Base-by-base conservation (phyloP, 305 asterid species). In the Fraxinus paxiana region DNA sequence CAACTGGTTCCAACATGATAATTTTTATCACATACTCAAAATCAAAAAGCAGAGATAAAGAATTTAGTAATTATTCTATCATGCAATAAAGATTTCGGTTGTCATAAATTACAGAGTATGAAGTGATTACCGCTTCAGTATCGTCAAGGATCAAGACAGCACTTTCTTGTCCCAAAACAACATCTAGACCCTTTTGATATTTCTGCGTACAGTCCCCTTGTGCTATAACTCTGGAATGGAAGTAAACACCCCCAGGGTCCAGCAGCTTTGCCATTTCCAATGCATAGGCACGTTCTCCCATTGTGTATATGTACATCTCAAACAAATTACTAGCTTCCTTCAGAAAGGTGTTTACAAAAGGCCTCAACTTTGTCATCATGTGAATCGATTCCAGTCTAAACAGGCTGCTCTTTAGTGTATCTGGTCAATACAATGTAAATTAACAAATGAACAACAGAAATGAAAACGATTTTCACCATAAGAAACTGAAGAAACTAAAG, bases 221-320 rank as follows among this genome's bases (percentile, higher is more conserved):
- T 48, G 97, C 97, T 82, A 96, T 94, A 82, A 96, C 91, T 87
- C 89, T 92, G 37, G 98, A 92, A 79, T 87, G 83, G 79, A 96
- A 96, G 85, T 96, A 94, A 35, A 86, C 77, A 80, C 78, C 89
- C 63, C 82, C 85, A 59, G 98, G 98, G 79, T 94, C 99, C 9
- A 94, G 97, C 75, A 96, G 87, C 1, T 28, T 82, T 67, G 97
- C 97, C 99, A 95, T 95, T 85, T 89, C 90, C 80, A 94, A 71
- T 20, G 98, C 99, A 88, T 95, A 95, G 17, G 92, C 91, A 61
- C 98, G 97, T 77, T 94, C 97, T 1, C 97, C 99, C 98, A 94
- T 94, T 13, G 99, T 96, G 84, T 96, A 96, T 81, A 96, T 94
- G 82, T 88, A 94, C 98, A 96, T 91, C 84, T 94, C 99, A 67